phyloP scores from a whole-genome alignment of 768 basidiomycete species.

The Lentinula sp. region DNA sequence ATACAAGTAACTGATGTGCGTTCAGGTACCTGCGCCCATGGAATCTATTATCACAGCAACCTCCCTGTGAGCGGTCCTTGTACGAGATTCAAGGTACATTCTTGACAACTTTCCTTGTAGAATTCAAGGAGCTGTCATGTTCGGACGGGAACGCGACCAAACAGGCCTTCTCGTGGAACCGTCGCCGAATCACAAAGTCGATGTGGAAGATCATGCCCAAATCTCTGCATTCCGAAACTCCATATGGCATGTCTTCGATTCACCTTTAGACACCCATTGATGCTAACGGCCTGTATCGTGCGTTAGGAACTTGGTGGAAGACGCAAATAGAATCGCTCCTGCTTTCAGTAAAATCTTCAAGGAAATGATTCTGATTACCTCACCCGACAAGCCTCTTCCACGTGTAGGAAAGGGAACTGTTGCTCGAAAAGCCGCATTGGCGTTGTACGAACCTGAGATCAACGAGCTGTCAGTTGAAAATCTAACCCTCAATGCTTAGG shows the following conservation, averaged over 20 bases:
- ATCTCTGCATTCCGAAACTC: constrained; percentile 25
- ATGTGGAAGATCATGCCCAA: constrained; percentile 15
- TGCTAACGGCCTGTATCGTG: background rate
- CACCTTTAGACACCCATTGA: background rate
- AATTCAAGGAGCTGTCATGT: constrained; percentile 32
- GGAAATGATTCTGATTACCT: constrained; percentile 43
- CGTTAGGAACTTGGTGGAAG: constrained; percentile 31
- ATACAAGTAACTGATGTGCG: background rate
- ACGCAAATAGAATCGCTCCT: constrained; percentile 39
- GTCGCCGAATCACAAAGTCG: constrained; percentile 16
- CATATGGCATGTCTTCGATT: constrained; percentile 25
- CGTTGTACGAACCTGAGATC: constrained; percentile 39
- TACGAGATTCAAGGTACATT: background rate
- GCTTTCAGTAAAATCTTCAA: constrained; percentile 42
- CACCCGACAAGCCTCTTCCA: constrained; percentile 30
- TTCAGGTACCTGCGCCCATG: constrained; percentile 22
- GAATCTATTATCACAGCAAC: constrained; percentile 14
- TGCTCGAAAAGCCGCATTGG: constrained; percentile 35
- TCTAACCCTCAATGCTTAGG: background rate
- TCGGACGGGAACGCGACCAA: constrained; percentile 32
- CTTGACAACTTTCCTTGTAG: background rate
- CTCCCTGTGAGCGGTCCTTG: constrained; percentile 20
- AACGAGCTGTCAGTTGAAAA: constrained; percentile 29
- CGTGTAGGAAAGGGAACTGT: constrained; percentile 45
- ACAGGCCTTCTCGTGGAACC: constrained; percentile 28